These are phyloP conservation scores for Ormosia emarginata DNA, from an alignment of 306 rosid species.

Conservation along the genomic window DNA sequence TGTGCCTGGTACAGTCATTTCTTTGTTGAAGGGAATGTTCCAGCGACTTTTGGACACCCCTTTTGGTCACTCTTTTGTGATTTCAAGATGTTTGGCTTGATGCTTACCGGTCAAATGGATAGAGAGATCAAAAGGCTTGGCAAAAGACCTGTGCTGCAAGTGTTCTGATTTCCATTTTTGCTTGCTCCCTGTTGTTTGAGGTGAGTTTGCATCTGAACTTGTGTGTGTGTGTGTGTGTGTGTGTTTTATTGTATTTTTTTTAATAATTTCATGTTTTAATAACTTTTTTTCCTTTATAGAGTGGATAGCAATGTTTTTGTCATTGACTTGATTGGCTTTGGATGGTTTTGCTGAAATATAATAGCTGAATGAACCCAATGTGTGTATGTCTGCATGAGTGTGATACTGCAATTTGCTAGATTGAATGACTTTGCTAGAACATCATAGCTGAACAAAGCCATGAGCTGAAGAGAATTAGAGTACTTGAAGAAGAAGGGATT, in stretches of 20 bases:
- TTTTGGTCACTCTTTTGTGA: constrained; percentile 89
- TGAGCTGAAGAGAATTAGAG: background rate
- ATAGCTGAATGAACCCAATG: background rate
- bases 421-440: background rate
- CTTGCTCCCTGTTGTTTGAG: constrained; percentile 11
- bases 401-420: background rate
- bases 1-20: constrained; percentile 97
- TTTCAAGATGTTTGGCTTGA: constrained; percentile 86
- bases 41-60: constrained; percentile 87
- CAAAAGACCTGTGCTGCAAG: constrained; percentile 85
- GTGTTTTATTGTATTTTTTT: background rate
- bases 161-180: constrained; percentile 32
- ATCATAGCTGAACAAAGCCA: background rate
- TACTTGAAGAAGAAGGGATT: too few species aligned
- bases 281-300: background rate
- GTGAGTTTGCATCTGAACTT: constrained; percentile 22
- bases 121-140: constrained; percentile 98
- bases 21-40: constrained; percentile 83
- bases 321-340: background rate
- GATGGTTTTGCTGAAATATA: constrained; percentile 22
- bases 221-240: background rate
- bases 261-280: background rate
- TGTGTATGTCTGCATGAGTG: background rate
- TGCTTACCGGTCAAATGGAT: constrained; percentile 93
- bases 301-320: background rate